Conservation (phyloP, 129 eudicot species). For the Lactuca sativa region DNA sequence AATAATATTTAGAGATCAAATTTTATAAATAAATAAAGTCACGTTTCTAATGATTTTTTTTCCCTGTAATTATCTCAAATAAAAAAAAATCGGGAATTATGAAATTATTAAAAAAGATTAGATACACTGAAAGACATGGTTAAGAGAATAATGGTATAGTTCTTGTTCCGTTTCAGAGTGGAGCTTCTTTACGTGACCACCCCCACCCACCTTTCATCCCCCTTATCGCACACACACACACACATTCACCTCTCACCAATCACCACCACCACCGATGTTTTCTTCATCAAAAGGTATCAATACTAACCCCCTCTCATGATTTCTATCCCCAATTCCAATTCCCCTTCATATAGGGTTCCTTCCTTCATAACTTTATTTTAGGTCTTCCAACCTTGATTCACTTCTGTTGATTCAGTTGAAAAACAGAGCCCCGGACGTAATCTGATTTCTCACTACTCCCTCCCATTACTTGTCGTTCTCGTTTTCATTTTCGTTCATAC, state of each 20-base stretch:
- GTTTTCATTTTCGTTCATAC: neutral
- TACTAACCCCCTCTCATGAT: slow-evolving; percentile 1
- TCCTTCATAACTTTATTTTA: slow-evolving; percentile 3
- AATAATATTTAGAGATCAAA: no score
- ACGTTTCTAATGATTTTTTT: no score
- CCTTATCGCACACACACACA: slow-evolving; percentile 12
- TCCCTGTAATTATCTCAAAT: no score
- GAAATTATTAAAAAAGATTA: no score
- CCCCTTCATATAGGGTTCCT: slow-evolving; percentile 11
- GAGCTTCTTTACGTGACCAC: slow-evolving; percentile 43
- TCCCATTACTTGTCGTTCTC: neutral
- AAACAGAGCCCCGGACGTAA: slow-evolving; percentile 4
- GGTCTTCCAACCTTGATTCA: neutral
- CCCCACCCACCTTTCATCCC: slow-evolving; percentile 12
- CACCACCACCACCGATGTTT: slow-evolving; percentile 13
- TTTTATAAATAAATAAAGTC: no score
- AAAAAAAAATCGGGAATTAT: no score
- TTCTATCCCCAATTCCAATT: slow-evolving; percentile 5
- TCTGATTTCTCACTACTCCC: slow-evolving; percentile 6
- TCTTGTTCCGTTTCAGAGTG: slow-evolving; percentile 29
- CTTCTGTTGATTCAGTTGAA: slow-evolving; percentile 3
- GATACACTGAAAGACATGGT: neutral
- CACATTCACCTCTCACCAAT: slow-evolving; percentile 2
- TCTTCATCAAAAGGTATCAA: neutral
- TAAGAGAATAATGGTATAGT: slow-evolving; percentile 5